phyloP scores from a whole-genome alignment of 352 stramenopile genomes.

The Phytophthora quininea region DNA sequence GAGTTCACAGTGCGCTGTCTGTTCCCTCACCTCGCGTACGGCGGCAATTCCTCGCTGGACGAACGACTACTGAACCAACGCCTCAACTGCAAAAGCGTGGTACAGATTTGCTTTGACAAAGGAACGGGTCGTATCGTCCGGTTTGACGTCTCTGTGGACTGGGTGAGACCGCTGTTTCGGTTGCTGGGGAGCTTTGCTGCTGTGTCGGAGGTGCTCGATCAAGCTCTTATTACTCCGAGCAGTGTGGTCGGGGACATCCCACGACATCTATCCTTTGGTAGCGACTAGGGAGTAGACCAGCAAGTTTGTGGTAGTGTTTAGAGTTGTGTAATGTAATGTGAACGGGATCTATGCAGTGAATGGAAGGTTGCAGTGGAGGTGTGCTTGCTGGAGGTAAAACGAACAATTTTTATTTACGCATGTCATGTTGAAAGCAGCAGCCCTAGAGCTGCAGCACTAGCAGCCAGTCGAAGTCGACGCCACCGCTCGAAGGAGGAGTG shows the following conservation, averaged over 20 bases:
- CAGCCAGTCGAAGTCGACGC: conserved; percentile 23
- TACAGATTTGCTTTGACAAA: conserved; percentile 22
- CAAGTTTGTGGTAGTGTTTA: no score
- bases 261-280: no score
- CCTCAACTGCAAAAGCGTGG: conserved; percentile 11
- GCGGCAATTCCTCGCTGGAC: not conserved
- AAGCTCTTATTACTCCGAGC: not conserved
- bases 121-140: conserved; percentile 14
- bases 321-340: no score
- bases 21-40: conserved; percentile 9
- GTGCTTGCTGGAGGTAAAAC: no score
- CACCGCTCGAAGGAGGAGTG: conserved; percentile 13
- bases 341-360: no score
- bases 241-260: not conserved
- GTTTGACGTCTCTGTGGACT: conserved; percentile 8
- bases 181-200: not conserved
- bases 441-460: conserved; percentile 19
- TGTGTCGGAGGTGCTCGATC: not conserved
- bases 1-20: conserved; percentile 18
- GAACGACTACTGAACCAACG: conserved; percentile 21
- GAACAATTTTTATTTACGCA: no score
- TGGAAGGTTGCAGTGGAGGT: no score
- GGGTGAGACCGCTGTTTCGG: conserved; percentile 10
- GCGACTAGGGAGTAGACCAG: no score
- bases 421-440: no score